A percentile compares a stretch with the other conserved stretches of the same genome.
These are phyloP conservation scores for Paramecium tetraurelia DNA, from an alignment of 73 alveolate genomes.

Conservation along the genomic window DNA sequence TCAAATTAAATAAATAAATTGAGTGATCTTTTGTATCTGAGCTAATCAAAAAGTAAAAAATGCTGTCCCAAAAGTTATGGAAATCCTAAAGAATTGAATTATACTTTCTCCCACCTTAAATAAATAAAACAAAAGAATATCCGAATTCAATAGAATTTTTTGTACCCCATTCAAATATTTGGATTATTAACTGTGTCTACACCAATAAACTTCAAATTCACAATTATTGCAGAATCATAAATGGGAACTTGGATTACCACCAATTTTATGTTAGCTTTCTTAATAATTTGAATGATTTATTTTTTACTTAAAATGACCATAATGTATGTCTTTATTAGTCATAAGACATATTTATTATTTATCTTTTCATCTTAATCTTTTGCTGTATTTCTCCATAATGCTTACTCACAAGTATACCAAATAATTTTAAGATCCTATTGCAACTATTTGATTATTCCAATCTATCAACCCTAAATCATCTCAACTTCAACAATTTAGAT, in stretches of 20 bases:
- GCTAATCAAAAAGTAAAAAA: not conserved
- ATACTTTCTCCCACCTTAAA: not conserved
- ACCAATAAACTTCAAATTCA: conserved; percentile 87
- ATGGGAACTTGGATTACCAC: conserved; percentile 77
- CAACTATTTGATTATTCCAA: not conserved
- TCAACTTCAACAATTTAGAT: too few relatives aligned
- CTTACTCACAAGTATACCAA: not conserved
- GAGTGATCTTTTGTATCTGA: not conserved
- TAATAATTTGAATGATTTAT: conserved; percentile 61
- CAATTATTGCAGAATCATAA: conserved; percentile 78
- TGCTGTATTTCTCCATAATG: not conserved
- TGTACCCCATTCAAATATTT: not conserved
- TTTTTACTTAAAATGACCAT: conserved; percentile 48
- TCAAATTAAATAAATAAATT: too few relatives aligned
- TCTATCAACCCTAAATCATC: not conserved
- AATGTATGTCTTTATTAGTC: conserved; percentile 60
- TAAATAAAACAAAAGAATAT: not conserved
- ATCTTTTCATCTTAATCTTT: not conserved
- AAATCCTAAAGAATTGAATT: not conserved
- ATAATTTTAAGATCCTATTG: not conserved
- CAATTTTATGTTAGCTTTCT: conserved; percentile 68
- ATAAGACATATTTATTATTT: not conserved
- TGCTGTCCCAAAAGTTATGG: not conserved
- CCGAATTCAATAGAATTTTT: not conserved
- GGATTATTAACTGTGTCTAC: conserved; percentile 4